Percentiles rank a stretch among this genome's conserved stretches.
phyloP scores from a whole-genome alignment of 768 basidiomycete genomes.

The Lactarius sp. region DNA sequence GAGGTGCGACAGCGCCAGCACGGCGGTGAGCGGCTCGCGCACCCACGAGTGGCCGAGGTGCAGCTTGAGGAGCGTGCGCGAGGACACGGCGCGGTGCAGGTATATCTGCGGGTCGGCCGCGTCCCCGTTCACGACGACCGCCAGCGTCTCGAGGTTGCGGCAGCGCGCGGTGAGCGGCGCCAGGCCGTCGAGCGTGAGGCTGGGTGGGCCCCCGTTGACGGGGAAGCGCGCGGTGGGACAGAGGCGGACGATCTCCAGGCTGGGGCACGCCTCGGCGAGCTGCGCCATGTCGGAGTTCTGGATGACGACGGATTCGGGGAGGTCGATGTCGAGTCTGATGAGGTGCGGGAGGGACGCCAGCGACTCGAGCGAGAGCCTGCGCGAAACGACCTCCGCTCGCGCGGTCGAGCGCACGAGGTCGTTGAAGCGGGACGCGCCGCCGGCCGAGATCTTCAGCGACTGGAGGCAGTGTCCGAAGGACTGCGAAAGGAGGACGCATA shows the following conservation, averaged over 20 bases:
- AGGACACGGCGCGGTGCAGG: conserved; percentile 46
- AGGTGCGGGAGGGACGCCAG: conserved; percentile 51
- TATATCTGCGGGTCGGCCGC: conserved; percentile 44
- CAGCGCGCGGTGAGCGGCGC: conserved; percentile 55
- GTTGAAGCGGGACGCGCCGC: conserved; percentile 68
- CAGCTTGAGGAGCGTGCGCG: conserved; percentile 61
- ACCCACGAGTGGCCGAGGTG: conserved; percentile 75
- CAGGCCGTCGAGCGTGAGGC: conserved; percentile 59
- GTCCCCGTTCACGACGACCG: conserved; percentile 58
- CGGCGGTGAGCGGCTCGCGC: conserved; percentile 59
- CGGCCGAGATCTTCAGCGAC: conserved; percentile 57
- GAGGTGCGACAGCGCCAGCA: conserved; percentile 72
- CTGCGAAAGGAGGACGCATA: conserved; percentile 58
- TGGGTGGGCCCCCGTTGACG: conserved; percentile 44
- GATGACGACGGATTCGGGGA: conserved; percentile 71
- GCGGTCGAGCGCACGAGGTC: conserved; percentile 77
- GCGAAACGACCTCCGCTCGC: conserved; percentile 53
- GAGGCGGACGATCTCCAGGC: conserved; percentile 60
- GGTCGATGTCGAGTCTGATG: conserved; percentile 65
- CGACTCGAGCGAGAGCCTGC: conserved; percentile 56
- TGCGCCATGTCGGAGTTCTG: conserved; percentile 53
- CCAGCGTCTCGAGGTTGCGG: conserved; percentile 57
- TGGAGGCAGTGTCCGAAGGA: conserved; percentile 56
- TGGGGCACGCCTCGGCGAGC: conserved; percentile 59
- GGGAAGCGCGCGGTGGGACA: conserved; percentile 68